A percentile compares a stretch with the other conserved stretches of the same genome.
Evolutionary conservation across 2,329 filamentous ascomycete genomes (phyloP).

Genomic region (Calonectria honghensis): DNA sequence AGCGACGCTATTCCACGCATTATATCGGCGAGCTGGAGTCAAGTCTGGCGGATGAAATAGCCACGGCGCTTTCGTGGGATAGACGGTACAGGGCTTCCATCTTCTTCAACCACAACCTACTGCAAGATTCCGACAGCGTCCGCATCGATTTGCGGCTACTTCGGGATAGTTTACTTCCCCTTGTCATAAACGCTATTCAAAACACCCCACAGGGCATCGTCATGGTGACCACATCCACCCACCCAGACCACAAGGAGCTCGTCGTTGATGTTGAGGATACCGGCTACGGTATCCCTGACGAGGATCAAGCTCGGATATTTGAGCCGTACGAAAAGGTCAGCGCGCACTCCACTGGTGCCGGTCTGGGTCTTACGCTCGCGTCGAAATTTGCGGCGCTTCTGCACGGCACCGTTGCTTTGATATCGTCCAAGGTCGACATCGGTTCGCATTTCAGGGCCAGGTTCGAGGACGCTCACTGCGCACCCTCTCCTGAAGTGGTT

Average conservation of each 20-base stretch:
- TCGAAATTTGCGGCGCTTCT: constrained; percentile 63
- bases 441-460: constrained; percentile 64
- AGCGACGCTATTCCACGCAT: constrained; percentile 56
- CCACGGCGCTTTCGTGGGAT: constrained; percentile 26
- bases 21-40: constrained; percentile 42
- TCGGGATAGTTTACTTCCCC: constrained; percentile 64
- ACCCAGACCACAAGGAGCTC: constrained; percentile 55
- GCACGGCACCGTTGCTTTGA: constrained; percentile 60
- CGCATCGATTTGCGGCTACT: constrained; percentile 62
- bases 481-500: not conserved
- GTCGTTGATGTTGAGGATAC: constrained; percentile 65
- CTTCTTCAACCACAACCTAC: constrained; percentile 43
- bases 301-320: constrained; percentile 63
- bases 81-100: constrained; percentile 41
- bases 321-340: constrained; percentile 65
- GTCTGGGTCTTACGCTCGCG: constrained; percentile 65
- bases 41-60: constrained; percentile 40
- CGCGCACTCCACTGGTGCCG: constrained; percentile 61
- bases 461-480: constrained; percentile 40
- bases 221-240: constrained; percentile 57
- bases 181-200: constrained; percentile 65
- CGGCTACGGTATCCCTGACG: constrained; percentile 61
- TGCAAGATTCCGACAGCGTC: constrained; percentile 55
- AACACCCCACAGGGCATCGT: constrained; percentile 62
- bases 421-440: constrained; percentile 58